Percentiles rank a stretch among this genome's conserved stretches.
Conservation (phyloP, 345 rosid species). For the Syzygium aqueum region DNA sequence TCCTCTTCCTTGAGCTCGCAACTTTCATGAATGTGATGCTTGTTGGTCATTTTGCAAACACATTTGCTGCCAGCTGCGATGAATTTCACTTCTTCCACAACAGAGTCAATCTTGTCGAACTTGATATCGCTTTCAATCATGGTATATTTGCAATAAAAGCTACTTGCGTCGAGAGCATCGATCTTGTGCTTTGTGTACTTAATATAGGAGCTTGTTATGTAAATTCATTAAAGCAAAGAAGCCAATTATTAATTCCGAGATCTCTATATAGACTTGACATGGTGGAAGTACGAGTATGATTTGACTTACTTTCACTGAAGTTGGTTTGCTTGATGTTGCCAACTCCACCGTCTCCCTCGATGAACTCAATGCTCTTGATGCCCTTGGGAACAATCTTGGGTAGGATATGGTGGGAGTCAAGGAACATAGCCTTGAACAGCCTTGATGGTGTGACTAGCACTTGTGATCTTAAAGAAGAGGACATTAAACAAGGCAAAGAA, state of each 20-base stretch:
- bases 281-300: neutral
- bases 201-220: neutral
- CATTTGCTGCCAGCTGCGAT: neutral
- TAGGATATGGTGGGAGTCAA: neutral
- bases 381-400: slow-evolving; percentile 13
- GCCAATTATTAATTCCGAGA: neutral
- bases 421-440: neutral
- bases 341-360: slow-evolving; percentile 33
- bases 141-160: neutral
- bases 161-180: neutral
- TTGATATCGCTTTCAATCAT: neutral
- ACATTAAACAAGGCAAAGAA: too few species aligned
- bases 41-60: neutral
- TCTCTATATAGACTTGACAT: neutral
- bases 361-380: slow-evolving; percentile 6
- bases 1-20: slow-evolving; percentile 2
- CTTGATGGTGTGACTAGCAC: neutral
- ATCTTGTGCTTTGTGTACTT: neutral
- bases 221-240: neutral
- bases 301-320: neutral
- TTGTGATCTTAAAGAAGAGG: neutral
- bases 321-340: slow-evolving; percentile 19
- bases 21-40: neutral
- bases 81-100: neutral
- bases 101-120: neutral